phyloP scores from a whole-genome alignment of 2,329 filamentous ascomycete genomes.

The Stemphylium vesicarium region DNA sequence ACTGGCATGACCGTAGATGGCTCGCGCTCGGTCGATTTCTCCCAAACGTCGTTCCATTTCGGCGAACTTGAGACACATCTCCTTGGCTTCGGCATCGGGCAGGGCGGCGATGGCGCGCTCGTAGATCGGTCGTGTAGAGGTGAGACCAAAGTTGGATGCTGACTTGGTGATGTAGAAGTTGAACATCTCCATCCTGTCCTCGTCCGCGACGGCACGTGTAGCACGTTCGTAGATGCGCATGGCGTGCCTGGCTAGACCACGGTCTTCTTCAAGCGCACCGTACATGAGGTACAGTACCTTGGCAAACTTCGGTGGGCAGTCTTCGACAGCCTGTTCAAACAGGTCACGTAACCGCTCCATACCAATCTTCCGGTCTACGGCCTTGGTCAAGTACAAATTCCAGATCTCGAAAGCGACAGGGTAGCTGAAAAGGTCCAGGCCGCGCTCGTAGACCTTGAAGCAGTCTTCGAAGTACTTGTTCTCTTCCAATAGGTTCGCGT shows the following conservation, averaged over 20 bases:
- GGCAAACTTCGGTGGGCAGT: slow-evolving; percentile 92
- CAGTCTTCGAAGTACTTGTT: slow-evolving; percentile 95
- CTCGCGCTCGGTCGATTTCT: slow-evolving; percentile 91
- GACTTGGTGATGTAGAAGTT: slow-evolving; percentile 99
- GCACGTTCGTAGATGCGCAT: slow-evolving; percentile 99
- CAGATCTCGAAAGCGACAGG: slow-evolving; percentile 97
- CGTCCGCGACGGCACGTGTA: slow-evolving; percentile 90
- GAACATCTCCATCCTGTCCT: slow-evolving; percentile 96
- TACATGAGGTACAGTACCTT: slow-evolving; percentile 98
- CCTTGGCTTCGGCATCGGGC: slow-evolving; percentile 88
- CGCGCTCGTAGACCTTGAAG: slow-evolving; percentile 96
- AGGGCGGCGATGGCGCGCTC: slow-evolving; percentile 93
- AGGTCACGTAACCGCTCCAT: slow-evolving; percentile 93
- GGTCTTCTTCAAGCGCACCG: slow-evolving; percentile 93
- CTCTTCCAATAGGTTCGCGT: slow-evolving; percentile 93
- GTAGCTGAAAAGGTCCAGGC: slow-evolving; percentile 97
- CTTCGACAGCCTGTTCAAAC: slow-evolving; percentile 96
- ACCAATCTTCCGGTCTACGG: slow-evolving; percentile 92
- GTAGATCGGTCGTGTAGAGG: slow-evolving; percentile 93
- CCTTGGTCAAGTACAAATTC: slow-evolving; percentile 98
- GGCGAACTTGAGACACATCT: slow-evolving; percentile 99
- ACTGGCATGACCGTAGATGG: slow-evolving; percentile 94
- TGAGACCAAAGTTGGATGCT: slow-evolving; percentile 94
- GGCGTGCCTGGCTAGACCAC: slow-evolving; percentile 90
- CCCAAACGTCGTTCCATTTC: slow-evolving; percentile 93